Conservation (phyloP, 257 asterid genomes). For the Orobanche coerulescens region DNA sequence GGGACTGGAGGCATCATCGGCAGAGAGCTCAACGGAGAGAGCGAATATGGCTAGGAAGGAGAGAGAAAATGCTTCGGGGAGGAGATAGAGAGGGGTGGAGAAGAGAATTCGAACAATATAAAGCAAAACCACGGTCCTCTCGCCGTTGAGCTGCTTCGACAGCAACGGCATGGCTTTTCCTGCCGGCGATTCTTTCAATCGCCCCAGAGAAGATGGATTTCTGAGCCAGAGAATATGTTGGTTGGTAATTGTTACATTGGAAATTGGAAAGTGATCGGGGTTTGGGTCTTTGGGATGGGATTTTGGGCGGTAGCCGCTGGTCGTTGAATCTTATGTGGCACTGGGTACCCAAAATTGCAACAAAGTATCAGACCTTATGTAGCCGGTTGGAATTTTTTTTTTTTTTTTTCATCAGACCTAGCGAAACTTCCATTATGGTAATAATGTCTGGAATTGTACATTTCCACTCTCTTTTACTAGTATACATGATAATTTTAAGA, state of each 20-base stretch:
- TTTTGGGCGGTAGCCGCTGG: not conserved
- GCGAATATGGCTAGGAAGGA: constrained; percentile 54
- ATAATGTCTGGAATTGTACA: too few species aligned
- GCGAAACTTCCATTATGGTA: too few species aligned
- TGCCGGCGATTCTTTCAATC: constrained; percentile 1
- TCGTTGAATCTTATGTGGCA: not conserved
- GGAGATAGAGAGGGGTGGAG: constrained; percentile 45
- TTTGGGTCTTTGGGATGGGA: not conserved
- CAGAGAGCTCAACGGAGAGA: constrained; percentile 67
- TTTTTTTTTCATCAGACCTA: too few species aligned
- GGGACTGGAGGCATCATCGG: constrained; percentile 49
- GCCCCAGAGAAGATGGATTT: not conserved
- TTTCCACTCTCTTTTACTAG: too few species aligned
- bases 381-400: too few species aligned
- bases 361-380: too few species aligned
- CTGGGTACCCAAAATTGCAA: too few species aligned
- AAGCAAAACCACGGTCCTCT: constrained; percentile 72
- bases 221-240: not conserved
- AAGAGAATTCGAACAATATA: constrained; percentile 46
- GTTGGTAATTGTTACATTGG: too few species aligned
- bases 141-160: constrained; percentile 68
- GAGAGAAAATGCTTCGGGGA: constrained; percentile 52
- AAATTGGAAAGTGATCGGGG: not conserved
- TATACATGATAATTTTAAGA: too few species aligned
- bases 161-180: constrained; percentile 34